These are phyloP conservation scores for Talaromyces sp. DNA, from an alignment of 2,329 filamentous ascomycete species.

Conservation along the genomic window DNA sequence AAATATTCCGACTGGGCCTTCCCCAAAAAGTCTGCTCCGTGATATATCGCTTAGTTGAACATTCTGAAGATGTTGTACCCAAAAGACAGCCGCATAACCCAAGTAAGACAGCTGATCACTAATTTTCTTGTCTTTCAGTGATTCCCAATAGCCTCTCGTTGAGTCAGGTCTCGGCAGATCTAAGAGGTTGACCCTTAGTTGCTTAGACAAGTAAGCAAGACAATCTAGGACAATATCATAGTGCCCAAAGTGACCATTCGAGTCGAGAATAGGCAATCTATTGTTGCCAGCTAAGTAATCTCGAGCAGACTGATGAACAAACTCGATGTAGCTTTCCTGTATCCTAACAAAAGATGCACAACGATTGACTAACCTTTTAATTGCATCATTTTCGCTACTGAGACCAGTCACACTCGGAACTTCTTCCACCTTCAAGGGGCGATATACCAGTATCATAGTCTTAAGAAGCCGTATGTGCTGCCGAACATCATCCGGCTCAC, in stretches of 20 bases:
- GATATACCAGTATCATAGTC: slow-evolving; percentile 27
- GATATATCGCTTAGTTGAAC: no score
- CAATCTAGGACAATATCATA: slow-evolving; percentile 17
- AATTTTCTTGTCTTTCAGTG: no score
- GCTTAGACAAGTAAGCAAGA: slow-evolving; percentile 24
- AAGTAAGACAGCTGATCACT: neutral
- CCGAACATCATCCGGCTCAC: slow-evolving; percentile 14
- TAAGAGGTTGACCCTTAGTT: slow-evolving; percentile 28
- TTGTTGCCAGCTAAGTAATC: slow-evolving; percentile 24
- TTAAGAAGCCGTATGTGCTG: slow-evolving; percentile 27
- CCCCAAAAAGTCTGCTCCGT: slow-evolving; percentile 1
- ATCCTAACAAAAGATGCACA: slow-evolving; percentile 32
- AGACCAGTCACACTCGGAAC: slow-evolving; percentile 24
- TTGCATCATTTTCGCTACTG: slow-evolving; percentile 11
- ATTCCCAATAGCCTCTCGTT: no score
- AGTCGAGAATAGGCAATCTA: slow-evolving; percentile 20
- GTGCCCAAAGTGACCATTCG: slow-evolving; percentile 15
- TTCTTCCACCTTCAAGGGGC: slow-evolving; percentile 27
- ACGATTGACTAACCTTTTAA: slow-evolving; percentile 9
- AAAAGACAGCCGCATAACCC: slow-evolving; percentile 30
- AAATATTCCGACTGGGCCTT: no score
- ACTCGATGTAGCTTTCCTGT: slow-evolving; percentile 25
- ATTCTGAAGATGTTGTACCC: slow-evolving; percentile 28
- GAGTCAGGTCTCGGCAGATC: slow-evolving; percentile 24
- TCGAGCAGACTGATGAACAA: slow-evolving; percentile 33